Conservation (phyloP, 2,329 filamentous ascomycete genomes). For the Aspergillus pseudoterreus region DNA sequence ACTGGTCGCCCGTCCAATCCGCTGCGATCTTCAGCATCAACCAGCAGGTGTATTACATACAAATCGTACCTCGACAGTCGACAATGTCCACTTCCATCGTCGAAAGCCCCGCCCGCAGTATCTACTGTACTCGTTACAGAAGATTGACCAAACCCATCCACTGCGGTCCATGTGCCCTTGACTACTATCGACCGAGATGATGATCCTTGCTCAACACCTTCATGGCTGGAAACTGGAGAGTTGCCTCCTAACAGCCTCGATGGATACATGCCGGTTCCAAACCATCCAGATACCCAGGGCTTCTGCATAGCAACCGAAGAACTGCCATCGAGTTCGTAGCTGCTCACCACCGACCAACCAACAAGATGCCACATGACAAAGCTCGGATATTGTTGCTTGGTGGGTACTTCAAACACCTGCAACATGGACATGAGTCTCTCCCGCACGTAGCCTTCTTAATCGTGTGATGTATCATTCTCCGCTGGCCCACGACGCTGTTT, state of each 20-base stretch:
- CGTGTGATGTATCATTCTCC: conserved; percentile 5
- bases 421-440: not conserved
- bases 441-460: not conserved
- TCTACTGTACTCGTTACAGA: not conserved
- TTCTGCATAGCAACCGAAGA: not conserved
- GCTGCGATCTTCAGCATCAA: too few relatives aligned
- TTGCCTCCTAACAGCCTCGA: conserved; percentile 3
- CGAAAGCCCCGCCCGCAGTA: too few relatives aligned
- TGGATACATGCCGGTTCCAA: not conserved
- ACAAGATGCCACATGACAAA: too few relatives aligned
- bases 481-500: not conserved
- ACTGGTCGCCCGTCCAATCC: too few relatives aligned
- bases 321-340: not conserved
- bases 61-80: too few relatives aligned
- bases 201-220: conserved; percentile 1
- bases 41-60: too few relatives aligned
- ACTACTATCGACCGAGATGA: not conserved
- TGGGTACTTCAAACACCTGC: not conserved
- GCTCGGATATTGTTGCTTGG: too few relatives aligned
- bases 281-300: not conserved
- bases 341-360: not conserved
- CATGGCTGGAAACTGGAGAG: not conserved
- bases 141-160: not conserved
- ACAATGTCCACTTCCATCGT: too few relatives aligned
- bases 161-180: not conserved